Base-by-base conservation (phyloP, 192 early-diverging fungal species). In the Linnemannia schmuckeri region DNA sequence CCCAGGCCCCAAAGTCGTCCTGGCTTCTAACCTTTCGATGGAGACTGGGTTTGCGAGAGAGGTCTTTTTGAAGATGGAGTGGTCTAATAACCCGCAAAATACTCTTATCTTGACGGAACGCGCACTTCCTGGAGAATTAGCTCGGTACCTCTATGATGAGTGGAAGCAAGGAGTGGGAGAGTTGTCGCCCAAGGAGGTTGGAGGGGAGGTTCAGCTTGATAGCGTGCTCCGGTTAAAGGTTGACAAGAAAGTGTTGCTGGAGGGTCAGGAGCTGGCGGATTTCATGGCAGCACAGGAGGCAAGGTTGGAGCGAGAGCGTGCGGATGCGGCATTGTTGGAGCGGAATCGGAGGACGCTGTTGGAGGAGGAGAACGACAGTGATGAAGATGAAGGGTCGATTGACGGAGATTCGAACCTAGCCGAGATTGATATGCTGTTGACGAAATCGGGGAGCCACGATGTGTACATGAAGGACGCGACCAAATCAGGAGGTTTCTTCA, bases 211-310 rank as follows among this genome's bases (percentile, higher is more conserved):
- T 15, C 79, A 80, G 68, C 35, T 87, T 63, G 80, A 87, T 30
- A 68, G 27, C 40, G 72, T 87, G 5, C 41, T 87, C 18, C 70
- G 68, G 24, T 33, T 87, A 46, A 72, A 85, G 57, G 79, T 95
- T 4, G 91, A 94, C 61, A 80, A 88, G 47, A 92, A 94, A 35
- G 94, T 98, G 1, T 93, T 94, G 13, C 89, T 99, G n/a, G 93
- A 97, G 82, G 98, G 98, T 46, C 89, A 89, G 33, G 98, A 99
- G 82, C 88, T 99, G 54, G 91, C 91, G 2, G 93, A 94, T 42
- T 95, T 93, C 85, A 87, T 92, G 52, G 92, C 89, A 5, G 89
- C 89, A 49, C 92, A 95, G 83, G 90, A 91, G 82, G 94, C 94
- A 12, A 87, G 90, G 52, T 85, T 87, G 35, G 95, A 97, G 86